Conservation (phyloP, 176 grass and related monocot genomes). For the Ampelocalamus luodianensis region DNA sequence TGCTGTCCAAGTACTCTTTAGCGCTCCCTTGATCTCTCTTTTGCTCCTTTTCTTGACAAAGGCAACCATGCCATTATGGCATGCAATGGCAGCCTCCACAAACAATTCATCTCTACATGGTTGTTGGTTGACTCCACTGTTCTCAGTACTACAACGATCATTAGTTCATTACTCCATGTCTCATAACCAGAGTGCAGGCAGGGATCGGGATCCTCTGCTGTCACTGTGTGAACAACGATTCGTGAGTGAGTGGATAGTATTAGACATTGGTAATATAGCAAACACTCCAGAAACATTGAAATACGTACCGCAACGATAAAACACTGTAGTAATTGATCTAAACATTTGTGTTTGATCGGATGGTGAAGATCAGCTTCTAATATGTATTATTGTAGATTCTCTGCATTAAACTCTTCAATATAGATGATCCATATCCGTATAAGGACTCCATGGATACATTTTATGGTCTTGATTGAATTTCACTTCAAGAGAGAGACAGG, state of each 20-base stretch:
- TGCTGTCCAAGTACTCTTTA: constrained; percentile 7
- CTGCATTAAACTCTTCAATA: no score
- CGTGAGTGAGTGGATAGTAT: no score
- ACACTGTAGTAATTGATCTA: no score
- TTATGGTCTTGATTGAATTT: constrained; percentile 34
- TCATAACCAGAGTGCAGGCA: constrained; percentile 9
- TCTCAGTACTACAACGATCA: constrained; percentile 19
- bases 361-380: no score
- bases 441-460: constrained; percentile 3
- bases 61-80: constrained; percentile 12
- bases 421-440: no score
- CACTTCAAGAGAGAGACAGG: constrained; percentile 19
- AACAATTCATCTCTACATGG: constrained; percentile 7
- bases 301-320: no score
- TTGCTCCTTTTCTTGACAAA: constrained; percentile 27
- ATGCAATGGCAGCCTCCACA: constrained; percentile 28
- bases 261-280: no score
- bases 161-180: constrained; percentile 27
- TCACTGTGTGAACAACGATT: no score
- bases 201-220: no score
- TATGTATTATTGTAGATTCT: no score
- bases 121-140: constrained; percentile 7
- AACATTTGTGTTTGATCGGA: no score
- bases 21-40: not conserved
- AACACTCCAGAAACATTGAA: no score